phyloP scores from a whole-genome alignment of 1,284 basidiomycete species.

The Limonomyces culmigenus region DNA sequence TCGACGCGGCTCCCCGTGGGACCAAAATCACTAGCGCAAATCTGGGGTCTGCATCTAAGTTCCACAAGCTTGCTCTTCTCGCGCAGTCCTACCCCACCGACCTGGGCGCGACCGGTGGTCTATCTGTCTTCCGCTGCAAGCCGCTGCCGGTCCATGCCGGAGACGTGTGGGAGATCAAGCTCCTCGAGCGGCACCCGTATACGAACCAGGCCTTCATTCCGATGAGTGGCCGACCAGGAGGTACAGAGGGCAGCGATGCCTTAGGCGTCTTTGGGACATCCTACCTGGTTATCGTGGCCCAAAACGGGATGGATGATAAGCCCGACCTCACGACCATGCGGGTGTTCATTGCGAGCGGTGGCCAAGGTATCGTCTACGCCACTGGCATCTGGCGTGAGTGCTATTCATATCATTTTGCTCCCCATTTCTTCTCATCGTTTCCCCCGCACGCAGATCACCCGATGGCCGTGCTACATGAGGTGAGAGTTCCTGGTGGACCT shows the following conservation, averaged over 20 bases:
- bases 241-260: conserved; percentile 20
- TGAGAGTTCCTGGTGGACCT: conserved; percentile 14
- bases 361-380: conserved; percentile 75
- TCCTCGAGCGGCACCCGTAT: conserved; percentile 60
- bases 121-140: conserved; percentile 63
- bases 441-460: conserved; percentile 47
- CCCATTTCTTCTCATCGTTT: not conserved
- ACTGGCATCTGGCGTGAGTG: conserved; percentile 74
- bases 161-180: conserved; percentile 32
- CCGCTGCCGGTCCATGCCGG: conserved; percentile 32
- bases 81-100: conserved; percentile 43
- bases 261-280: conserved; percentile 29
- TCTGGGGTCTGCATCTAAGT: conserved; percentile 78
- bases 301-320: conserved; percentile 55
- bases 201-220: conserved; percentile 86
- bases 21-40: conserved; percentile 69
- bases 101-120: conserved; percentile 35
- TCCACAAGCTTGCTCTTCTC: conserved; percentile 68
- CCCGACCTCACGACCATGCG: conserved; percentile 61
- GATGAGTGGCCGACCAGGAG: conserved; percentile 38
- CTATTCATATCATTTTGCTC: not conserved
- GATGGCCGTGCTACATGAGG: conserved; percentile 63
- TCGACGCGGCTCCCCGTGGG: conserved; percentile 44
- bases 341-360: conserved; percentile 64
- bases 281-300: conserved; percentile 75